These are phyloP conservation scores for Mycena vitilis DNA, from an alignment of 768 basidiomycete species.

Conservation along the genomic window DNA sequence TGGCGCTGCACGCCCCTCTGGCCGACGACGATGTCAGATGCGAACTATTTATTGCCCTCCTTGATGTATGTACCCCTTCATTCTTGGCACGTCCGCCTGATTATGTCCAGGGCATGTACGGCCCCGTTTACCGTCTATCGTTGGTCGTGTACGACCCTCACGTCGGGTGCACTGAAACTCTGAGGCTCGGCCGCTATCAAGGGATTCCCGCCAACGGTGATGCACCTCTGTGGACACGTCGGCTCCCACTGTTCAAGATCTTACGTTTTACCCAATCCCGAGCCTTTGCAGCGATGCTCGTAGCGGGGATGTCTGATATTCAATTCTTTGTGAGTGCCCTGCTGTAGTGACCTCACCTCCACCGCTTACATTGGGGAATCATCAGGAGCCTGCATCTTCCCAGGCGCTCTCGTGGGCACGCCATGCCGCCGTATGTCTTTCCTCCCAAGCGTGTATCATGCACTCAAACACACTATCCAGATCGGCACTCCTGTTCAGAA, in stretches of 20 bases:
- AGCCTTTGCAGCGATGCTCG: neutral
- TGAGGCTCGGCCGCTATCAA: too few relatives aligned
- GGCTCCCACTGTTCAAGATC: neutral
- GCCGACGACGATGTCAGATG: neutral
- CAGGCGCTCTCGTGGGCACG: constrained; percentile 8
- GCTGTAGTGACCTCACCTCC: neutral
- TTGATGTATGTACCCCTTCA: neutral
- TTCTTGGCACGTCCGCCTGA: too few relatives aligned
- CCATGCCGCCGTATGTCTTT: constrained; percentile 1
- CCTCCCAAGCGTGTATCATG: too few relatives aligned
- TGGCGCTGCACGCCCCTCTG: neutral
- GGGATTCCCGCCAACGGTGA: neutral
- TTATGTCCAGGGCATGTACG: too few relatives aligned
- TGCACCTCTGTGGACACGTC: neutral
- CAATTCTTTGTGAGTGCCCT: too few relatives aligned
- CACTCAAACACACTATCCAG: neutral
- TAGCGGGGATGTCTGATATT: neutral
- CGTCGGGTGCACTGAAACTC: too few relatives aligned
- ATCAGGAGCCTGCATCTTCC: neutral
- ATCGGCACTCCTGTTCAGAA: neutral
- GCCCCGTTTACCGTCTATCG: too few relatives aligned
- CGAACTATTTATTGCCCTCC: neutral
- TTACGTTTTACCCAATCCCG: neutral
- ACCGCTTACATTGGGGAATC: neutral
- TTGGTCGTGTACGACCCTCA: too few relatives aligned